Evolutionary conservation across 371 early-diverging fungal genomes (phyloP).

Genomic region (Entomophthora muscae): DNA sequence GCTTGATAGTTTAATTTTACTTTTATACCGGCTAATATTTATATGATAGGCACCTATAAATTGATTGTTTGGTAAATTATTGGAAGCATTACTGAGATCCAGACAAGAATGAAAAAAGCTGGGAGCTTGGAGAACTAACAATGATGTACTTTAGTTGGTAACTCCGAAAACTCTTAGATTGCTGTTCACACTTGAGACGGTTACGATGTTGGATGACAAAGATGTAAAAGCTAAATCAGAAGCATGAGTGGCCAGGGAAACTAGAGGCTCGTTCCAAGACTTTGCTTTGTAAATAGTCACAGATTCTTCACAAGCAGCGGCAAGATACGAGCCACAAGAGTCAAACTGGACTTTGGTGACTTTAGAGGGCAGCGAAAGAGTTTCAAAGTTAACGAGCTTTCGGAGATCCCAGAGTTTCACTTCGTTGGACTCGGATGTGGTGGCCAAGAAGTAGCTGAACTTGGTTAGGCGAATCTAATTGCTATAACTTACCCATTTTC

Average conservation of each 20-base stretch:
- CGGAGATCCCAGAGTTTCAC: constrained; percentile 85
- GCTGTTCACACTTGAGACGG: not conserved
- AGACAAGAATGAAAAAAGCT: too few relatives aligned
- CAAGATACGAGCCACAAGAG: constrained; percentile 64
- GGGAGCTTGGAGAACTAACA: too few relatives aligned
- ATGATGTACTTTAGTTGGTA: not conserved
- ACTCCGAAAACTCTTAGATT: not conserved
- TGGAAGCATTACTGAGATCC: too few relatives aligned
- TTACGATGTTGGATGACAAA: not conserved
- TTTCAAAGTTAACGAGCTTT: constrained; percentile 54
- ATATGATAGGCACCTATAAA: too few relatives aligned
- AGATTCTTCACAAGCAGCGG: constrained; percentile 44
- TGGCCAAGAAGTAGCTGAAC: constrained; percentile 57
- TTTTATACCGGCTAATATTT: too few relatives aligned
- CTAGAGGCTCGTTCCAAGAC: constrained; percentile 45
- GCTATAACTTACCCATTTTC: constrained; percentile 47
- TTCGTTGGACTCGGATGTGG: constrained; percentile 42
- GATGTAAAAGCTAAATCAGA: constrained; percentile 6
- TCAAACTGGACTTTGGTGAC: constrained; percentile 56
- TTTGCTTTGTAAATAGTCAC: constrained; percentile 50
- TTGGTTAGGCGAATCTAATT: not conserved
- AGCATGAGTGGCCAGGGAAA: constrained; percentile 29
- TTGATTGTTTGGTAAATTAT: too few relatives aligned
- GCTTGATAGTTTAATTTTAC: too few relatives aligned
- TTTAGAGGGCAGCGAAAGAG: constrained; percentile 35